phyloP scores from a whole-genome alignment of 805 yeast genomes.

The Aciculoconidium aculeatum region DNA sequence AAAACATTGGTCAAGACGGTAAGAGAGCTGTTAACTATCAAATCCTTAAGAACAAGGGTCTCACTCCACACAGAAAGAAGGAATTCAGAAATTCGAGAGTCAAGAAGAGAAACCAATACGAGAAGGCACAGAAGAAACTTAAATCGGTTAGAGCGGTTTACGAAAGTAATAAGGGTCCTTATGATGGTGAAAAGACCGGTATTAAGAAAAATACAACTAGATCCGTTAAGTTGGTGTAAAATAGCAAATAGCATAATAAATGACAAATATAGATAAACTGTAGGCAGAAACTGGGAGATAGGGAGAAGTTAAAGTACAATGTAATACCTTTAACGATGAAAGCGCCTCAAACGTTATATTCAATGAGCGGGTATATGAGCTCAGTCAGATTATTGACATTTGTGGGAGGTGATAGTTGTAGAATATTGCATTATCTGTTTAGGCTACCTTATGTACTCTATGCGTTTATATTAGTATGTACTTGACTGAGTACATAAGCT shows the following conservation, averaged over 20 bases:
- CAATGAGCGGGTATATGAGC: too few relatives aligned
- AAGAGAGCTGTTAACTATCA: conserved; percentile 94
- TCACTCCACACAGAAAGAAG: conserved; percentile 88
- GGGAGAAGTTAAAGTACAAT: too few relatives aligned
- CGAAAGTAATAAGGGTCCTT: conserved; percentile 61
- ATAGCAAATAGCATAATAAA: neutral
- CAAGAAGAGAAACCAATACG: conserved; percentile 97
- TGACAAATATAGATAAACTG: neutral
- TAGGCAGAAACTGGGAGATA: neutral
- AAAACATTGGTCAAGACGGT: conserved; percentile 67
- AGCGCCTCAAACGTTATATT: too few relatives aligned
- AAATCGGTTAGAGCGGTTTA: conserved; percentile 88
- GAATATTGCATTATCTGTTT: too few relatives aligned
- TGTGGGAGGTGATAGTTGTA: too few relatives aligned
- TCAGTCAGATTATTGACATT: too few relatives aligned
- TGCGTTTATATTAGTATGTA: too few relatives aligned
- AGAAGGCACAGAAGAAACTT: conserved; percentile 88
- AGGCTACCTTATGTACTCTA: too few relatives aligned
- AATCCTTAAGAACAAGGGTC: conserved; percentile 92
- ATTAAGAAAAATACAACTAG: conserved; percentile 90
- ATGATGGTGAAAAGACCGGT: conserved; percentile 95
- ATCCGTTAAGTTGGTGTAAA: conserved; percentile 61
- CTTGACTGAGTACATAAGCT: too few relatives aligned
- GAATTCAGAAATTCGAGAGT: conserved; percentile 94
- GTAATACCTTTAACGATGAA: too few relatives aligned